Base-by-base conservation (phyloP, 176 grass and related monocot species). In the Dendrocalamus sinicus region DNA sequence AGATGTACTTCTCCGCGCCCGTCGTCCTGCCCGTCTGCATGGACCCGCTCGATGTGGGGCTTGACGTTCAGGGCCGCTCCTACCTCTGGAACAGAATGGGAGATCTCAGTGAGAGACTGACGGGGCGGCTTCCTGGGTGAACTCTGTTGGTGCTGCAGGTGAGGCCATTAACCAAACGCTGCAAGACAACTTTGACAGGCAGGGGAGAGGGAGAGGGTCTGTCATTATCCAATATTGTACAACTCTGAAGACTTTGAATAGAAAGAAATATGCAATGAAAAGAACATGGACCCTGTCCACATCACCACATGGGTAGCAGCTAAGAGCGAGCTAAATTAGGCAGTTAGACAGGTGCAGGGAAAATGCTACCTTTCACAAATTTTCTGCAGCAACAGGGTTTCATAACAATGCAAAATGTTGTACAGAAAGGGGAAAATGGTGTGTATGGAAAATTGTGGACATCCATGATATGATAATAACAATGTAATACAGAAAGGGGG, bases 21-120 rank as follows among this genome's bases (percentile, higher is more conserved):
- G 71, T 41, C 66, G 39, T 64, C 61, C 41, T 86, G 83, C 23
- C 48, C 57, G 12, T 81, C 64, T 6, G 32, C 45, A 35, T 30
- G 70, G 47, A 24, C 12, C 73, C 63, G 37, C 55, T 58, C 16
- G 86, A 78, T n/a, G 30, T 32, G 30, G 30, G 82, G 70, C 52
- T 83, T 86, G 72, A 51, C 60, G 44, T 16, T 62, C 3, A 82
- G 51, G n/a, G 81, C 54, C 2, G 77, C 65, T 59, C 48, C 79
- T 12, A 44, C 26, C 37, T 86, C 91, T 54, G 93, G 89, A 15
- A 23, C 54, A 26, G 73, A 83, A 64, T 91, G 83, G 37, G 93
- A 98, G 84, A 98, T 95, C 32, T 77, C 93, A 20, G 95, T 98
- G n/a, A 98, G 84, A 0, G 86, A 98, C 28, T 30, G 28, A 30